Percentiles rank a stretch among this genome's conserved stretches.
phyloP scores from a whole-genome alignment of 768 basidiomycete species.

The Trametes punicea region DNA sequence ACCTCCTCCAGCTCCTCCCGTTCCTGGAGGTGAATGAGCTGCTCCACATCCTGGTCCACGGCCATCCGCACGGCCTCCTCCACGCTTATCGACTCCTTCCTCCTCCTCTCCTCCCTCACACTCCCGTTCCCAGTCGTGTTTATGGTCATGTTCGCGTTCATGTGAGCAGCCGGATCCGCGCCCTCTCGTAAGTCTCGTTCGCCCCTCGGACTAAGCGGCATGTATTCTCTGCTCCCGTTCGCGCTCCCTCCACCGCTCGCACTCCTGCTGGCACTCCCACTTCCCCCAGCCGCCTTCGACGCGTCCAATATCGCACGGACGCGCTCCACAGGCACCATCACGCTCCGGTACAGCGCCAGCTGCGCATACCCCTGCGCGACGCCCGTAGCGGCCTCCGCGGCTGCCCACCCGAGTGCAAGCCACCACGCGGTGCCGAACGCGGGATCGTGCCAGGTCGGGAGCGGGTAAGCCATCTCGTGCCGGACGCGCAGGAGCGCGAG shows the following conservation, averaged over 20 bases:
- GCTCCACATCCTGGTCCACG: conserved; percentile 65
- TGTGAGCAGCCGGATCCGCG: not conserved
- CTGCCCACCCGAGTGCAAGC: conserved; percentile 73
- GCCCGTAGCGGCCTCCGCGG: conserved; percentile 61
- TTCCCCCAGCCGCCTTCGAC: conserved; percentile 18
- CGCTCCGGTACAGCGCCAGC: conserved; percentile 64
- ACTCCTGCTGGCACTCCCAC: conserved; percentile 6
- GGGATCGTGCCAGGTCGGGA: conserved; percentile 51
- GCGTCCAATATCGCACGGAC: conserved; percentile 38
- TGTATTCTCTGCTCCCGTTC: conserved; percentile 18
- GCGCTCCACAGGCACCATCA: conserved; percentile 49
- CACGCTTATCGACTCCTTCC: conserved; percentile 11
- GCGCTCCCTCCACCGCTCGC: conserved; percentile 17
- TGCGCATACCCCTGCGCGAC: conserved; percentile 71
- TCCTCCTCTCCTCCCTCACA: not conserved
- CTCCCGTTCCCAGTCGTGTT: not conserved
- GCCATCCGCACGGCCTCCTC: conserved; percentile 34
- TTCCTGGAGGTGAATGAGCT: conserved; percentile 56
- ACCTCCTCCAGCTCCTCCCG: conserved; percentile 77
- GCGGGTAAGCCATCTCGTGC: conserved; percentile 37
- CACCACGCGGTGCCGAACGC: conserved; percentile 74
- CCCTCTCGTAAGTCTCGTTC: conserved; percentile 3
- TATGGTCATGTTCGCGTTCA: not conserved
- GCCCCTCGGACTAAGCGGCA: conserved; percentile 18
- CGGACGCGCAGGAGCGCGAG: conserved; percentile 52